Evolutionary conservation across 345 rosid species (phyloP), one percentile per base, ranked within the genome.

Genomic region (Eucalyptus cloeziana): DNA sequence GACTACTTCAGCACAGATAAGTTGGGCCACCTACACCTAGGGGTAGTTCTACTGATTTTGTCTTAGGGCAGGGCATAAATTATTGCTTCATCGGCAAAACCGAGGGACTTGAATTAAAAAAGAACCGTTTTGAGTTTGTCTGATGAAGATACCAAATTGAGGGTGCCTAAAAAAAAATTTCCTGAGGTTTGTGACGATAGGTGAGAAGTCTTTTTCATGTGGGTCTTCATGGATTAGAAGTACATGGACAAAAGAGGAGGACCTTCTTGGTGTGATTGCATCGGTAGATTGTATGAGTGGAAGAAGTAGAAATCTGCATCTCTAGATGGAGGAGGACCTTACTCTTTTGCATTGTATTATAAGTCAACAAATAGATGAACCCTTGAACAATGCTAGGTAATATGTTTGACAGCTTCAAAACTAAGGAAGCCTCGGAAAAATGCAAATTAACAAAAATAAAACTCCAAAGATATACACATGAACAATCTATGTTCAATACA

Each of bases 61-160:
- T 95, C 98, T 93, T 98, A 94, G 97, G 99, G 88, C 92, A 93
- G 60, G 93, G 95, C 91, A 92, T 92, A 90, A 87, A 60, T 92
- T 87, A 89, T 93, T 91, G 91, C 93, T 88, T 90, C 94, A 86
- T 88, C 97, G 51, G 90, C 92, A 54, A 92, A 93, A 92, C 79
- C 88, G 86, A 89, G 89, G 54, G 94, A 90, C 85, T 90, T 90
- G 88, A 90, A 89, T 91, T 88, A 89, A 64, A 95, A 89, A 80
- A 93, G 88, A 90, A 88, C 89, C 64, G 86, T 90, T 86, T 89
- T 95, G 86, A 88, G 90, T 79, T 88, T 90, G 80, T 90, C 91
- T 90, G 93, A 51, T 90, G 94, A 90, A 89, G 87, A 86, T 86
- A 87, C 92, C 19, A 88, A 89, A 91, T 80, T 71, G 85, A 90